phyloP scores from a whole-genome alignment of 768 basidiomycete genomes.

The Russula compacta region DNA sequence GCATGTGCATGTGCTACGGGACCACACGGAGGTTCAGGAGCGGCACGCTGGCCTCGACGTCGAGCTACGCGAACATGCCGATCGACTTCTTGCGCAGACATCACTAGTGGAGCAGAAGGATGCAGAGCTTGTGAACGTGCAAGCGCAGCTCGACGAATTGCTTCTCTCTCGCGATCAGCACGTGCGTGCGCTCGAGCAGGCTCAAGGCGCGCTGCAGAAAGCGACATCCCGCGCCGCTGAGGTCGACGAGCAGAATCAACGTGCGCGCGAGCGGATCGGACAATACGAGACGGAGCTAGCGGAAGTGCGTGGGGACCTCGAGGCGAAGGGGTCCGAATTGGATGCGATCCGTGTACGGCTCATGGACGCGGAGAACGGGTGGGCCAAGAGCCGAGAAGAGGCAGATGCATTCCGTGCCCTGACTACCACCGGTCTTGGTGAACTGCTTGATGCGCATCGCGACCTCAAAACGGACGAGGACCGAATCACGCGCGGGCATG shows the following conservation, averaged over 20 bases:
- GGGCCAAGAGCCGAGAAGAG: conserved; percentile 88
- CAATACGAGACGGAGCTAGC: conserved; percentile 69
- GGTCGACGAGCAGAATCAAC: conserved; percentile 63
- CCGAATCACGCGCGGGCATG: conserved; percentile 60
- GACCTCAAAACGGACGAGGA: conserved; percentile 82
- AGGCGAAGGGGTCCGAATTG: conserved; percentile 62
- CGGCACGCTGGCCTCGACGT: conserved; percentile 50
- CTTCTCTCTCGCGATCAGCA: conserved; percentile 69
- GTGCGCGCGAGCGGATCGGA: conserved; percentile 57
- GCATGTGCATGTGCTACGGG: conserved; percentile 52
- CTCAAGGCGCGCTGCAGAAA: conserved; percentile 64
- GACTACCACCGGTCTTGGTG: conserved; percentile 78
- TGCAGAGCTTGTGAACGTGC: conserved; percentile 60
- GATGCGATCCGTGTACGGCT: conserved; percentile 59
- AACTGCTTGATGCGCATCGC: conserved; percentile 80
- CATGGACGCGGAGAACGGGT: conserved; percentile 79
- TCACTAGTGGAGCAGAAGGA: conserved; percentile 70
- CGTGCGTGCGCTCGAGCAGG: conserved; percentile 79
- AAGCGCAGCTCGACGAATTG: conserved; percentile 65
- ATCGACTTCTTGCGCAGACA: conserved; percentile 62
- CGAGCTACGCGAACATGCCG: conserved; percentile 65
- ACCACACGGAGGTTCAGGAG: conserved; percentile 63
- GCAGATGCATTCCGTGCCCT: conserved; percentile 82
- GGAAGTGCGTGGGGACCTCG: conserved; percentile 75
- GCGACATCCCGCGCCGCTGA: conserved; percentile 73